Conservation (phyloP, 768 basidiomycete species). For the Boletus reticuloceps region DNA sequence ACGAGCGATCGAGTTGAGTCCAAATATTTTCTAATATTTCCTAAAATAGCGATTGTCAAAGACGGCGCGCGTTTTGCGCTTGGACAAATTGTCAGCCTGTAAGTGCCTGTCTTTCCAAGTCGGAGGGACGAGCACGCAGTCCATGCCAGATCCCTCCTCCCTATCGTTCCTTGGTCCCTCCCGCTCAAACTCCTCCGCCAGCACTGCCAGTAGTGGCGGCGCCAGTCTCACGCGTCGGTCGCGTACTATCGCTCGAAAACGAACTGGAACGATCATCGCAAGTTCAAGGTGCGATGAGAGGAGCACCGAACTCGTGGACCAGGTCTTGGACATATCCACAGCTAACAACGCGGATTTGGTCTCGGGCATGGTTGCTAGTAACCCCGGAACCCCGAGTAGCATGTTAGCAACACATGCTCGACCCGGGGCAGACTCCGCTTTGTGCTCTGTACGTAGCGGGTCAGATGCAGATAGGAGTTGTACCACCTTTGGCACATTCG, state of each 20-base stretch:
- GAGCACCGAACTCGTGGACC: constrained; percentile 10
- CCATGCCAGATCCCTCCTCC: constrained; percentile 33
- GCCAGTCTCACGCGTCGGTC: constrained; percentile 51
- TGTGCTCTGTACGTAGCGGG: constrained; percentile 6
- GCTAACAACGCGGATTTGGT: constrained; percentile 15
- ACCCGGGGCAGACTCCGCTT: constrained; percentile 8
- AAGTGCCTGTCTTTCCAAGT: constrained; percentile 14
- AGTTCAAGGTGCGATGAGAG: constrained; percentile 23
- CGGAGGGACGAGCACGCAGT: constrained; percentile 24
- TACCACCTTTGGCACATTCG: constrained; percentile 23
- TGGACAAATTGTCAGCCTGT: constrained; percentile 3
- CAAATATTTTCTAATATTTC: constrained; percentile 30
- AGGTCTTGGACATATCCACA: constrained; percentile 30
- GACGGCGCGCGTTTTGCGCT: constrained; percentile 17
- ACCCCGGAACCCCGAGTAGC: constrained; percentile 10
- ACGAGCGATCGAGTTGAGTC: constrained; percentile 11
- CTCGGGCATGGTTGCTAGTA: constrained; percentile 4
- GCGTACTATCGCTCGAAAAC: constrained; percentile 46
- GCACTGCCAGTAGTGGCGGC: constrained; percentile 46
- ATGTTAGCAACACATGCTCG: constrained; percentile 12
- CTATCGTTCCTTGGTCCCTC: constrained; percentile 28
- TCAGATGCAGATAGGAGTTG: constrained; percentile 24
- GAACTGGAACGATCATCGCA: constrained; percentile 51
- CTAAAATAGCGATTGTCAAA: constrained; percentile 14
- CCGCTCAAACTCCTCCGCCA: constrained; percentile 33